A percentile compares a stretch with the other conserved stretches of the same genome.
Evolutionary conservation across 164 flowering plant genomes (phyloP).

Genomic region (Taxillus chinensis): DNA sequence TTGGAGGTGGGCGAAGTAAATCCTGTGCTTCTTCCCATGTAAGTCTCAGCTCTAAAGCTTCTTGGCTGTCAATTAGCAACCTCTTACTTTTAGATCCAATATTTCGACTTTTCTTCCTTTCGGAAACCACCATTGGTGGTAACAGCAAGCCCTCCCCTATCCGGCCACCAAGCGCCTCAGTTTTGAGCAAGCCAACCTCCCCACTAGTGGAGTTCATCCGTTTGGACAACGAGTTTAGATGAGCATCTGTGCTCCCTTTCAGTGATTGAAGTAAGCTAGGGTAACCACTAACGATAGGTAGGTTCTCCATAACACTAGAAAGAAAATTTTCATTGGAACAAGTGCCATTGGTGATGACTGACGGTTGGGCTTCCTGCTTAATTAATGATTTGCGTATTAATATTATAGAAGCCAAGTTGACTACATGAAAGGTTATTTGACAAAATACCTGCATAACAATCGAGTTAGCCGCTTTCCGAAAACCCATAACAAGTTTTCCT

Average conservation of each 20-base stretch:
- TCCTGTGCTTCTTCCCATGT: conserved; percentile 99
- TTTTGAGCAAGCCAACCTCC: conserved; percentile 33
- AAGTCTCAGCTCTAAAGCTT: conserved; percentile 71
- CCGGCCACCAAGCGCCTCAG: conserved; percentile 37
- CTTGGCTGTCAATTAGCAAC: conserved; percentile 13
- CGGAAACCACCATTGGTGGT: conserved; percentile 30
- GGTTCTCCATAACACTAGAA: conserved; percentile 53
- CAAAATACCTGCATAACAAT: conserved; percentile 33
- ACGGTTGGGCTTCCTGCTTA: conserved; percentile 47
- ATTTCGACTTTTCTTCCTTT: conserved; percentile 43
- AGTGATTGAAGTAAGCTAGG: conserved; percentile 62
- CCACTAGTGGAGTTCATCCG: conserved; percentile 30
- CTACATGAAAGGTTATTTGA: conserved; percentile 7
- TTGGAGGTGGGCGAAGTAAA: conserved; percentile 84
- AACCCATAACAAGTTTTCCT: conserved; percentile 4
- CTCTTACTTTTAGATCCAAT: conserved; percentile 2
- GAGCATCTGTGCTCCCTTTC: conserved; percentile 54
- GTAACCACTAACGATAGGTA: conserved; percentile 45
- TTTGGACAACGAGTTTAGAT: conserved; percentile 40
- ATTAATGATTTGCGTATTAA: conserved; percentile 13
- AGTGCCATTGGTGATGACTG: conserved; percentile 38
- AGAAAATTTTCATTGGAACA: conserved; percentile 42
- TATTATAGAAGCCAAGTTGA: conserved; percentile 9
- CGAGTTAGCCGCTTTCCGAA: conserved; percentile 13
- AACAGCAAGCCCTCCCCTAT: conserved; percentile 29